Percentiles rank a stretch among this genome's conserved stretches.
Conservation (phyloP, 805 yeast species). For the Lachancea thermotolerans region DNA sequence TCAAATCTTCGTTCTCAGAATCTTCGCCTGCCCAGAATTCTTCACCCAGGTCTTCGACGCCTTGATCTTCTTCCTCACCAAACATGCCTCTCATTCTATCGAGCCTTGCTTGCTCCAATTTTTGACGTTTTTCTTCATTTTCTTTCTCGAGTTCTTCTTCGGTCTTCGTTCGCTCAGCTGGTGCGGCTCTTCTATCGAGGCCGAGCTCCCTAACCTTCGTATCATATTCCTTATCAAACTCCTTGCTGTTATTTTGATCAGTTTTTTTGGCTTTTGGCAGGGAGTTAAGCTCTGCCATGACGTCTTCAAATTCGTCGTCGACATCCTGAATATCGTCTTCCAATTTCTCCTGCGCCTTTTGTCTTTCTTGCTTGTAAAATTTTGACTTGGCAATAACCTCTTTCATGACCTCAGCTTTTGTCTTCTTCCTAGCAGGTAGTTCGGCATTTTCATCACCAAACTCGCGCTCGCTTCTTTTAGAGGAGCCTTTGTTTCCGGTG, state of each 20-base stretch:
- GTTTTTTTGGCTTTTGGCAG: constrained; percentile 15
- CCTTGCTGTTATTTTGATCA: constrained; percentile 29
- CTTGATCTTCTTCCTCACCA: constrained; percentile 42
- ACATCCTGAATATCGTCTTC: constrained; percentile 58
- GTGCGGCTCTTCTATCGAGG: constrained; percentile 69
- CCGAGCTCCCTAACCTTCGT: constrained; percentile 58
- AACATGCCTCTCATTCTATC: constrained; percentile 67
- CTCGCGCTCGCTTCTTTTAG: constrained; percentile 15
- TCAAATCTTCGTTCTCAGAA: constrained; percentile 33
- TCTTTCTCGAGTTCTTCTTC: constrained; percentile 62
- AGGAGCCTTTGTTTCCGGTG: constrained; percentile 8
- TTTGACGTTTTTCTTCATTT: constrained; percentile 50
- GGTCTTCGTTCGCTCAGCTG: constrained; percentile 76
- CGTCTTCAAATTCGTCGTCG: constrained; percentile 67
- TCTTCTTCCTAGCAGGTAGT: constrained; percentile 54
- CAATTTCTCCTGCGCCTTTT: constrained; percentile 50
- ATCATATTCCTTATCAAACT: constrained; percentile 48
- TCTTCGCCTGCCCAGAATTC: constrained; percentile 61
- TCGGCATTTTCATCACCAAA: constrained; percentile 28
- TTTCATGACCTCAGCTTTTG: constrained; percentile 80
- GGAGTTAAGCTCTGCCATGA: constrained; percentile 47
- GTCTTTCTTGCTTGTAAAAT: constrained; percentile 69
- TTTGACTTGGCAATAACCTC: constrained; percentile 81
- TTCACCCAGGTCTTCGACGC: constrained; percentile 64
- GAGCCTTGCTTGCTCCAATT: constrained; percentile 59